Conservation (phyloP, 164 flowering plant genomes). For the Macadamia integrifolia region DNA sequence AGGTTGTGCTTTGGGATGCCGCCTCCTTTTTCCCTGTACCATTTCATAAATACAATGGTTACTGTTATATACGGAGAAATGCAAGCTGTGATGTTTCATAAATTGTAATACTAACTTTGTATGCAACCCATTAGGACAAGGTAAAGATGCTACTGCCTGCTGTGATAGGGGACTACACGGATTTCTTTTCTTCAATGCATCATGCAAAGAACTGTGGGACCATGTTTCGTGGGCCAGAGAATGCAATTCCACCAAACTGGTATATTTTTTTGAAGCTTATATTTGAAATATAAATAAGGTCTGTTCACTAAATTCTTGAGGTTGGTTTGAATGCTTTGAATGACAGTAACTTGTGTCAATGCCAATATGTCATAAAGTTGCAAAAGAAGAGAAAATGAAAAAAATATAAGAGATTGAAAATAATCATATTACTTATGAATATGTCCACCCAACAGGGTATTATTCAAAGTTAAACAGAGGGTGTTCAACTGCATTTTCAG, state of each 20-base stretch:
- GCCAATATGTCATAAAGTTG: background rate
- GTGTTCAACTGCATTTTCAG: no score
- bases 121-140: conserved; percentile 35
- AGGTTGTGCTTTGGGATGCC: no score
- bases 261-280: conserved; percentile 18
- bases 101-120: background rate
- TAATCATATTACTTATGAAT: no score
- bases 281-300: background rate
- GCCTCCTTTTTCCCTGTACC: no score
- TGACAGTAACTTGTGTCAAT: background rate
- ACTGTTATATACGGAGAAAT: no score
- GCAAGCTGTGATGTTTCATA: no score
- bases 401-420: no score
- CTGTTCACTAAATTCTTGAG: background rate
- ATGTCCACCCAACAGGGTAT: no score
- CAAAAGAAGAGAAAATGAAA: background rate
- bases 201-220: conserved; percentile 92
- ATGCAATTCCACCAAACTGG: conserved; percentile 73
- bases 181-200: conserved; percentile 85
- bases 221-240: conserved; percentile 87
- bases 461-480: no score
- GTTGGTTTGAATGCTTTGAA: background rate
- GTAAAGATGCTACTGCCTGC: conserved; percentile 80
- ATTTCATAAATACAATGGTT: no score
- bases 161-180: conserved; percentile 84